Conservation (phyloP, 1,139 yeast genomes). For the Saccharomyces hybrid region DNA sequence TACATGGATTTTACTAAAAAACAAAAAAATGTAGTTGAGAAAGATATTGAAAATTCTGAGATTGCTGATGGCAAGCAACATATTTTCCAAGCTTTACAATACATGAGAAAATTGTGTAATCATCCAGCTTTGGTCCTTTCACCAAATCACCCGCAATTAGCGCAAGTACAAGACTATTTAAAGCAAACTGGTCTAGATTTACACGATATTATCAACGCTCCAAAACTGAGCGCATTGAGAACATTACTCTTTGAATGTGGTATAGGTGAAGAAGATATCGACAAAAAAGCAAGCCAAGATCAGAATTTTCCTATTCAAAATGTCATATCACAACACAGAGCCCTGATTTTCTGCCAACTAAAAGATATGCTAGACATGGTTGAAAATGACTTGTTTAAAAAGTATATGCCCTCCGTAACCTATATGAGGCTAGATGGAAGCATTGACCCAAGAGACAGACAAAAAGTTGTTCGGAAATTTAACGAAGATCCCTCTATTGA, state of each 20-base stretch:
- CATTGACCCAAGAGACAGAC: constrained; percentile 89
- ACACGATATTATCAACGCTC: constrained; percentile 76
- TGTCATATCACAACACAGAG: constrained; percentile 92
- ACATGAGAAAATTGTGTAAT: constrained; percentile 94
- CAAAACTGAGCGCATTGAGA: constrained; percentile 77
- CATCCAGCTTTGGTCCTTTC: constrained; percentile 93
- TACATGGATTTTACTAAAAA: constrained; percentile 89
- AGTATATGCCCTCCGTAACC: constrained; percentile 82
- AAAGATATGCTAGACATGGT: constrained; percentile 98
- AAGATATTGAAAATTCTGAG: constrained; percentile 44
- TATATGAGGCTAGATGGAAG: constrained; percentile 94
- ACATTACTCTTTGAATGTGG: constrained; percentile 88
- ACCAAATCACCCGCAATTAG: constrained; percentile 76
- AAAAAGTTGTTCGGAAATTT: constrained; percentile 82
- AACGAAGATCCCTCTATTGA: constrained; percentile 97
- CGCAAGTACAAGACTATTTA: constrained; percentile 55
- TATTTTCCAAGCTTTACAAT: constrained; percentile 94
- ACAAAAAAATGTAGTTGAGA: constrained; percentile 66
- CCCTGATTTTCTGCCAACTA: constrained; percentile 89
- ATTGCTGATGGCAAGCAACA: constrained; percentile 65
- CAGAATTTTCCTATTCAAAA: constrained; percentile 46
- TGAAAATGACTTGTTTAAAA: constrained; percentile 77
- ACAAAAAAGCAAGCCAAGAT: constrained; percentile 32
- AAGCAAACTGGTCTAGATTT: constrained; percentile 52
- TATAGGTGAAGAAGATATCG: constrained; percentile 62